These are phyloP conservation scores for Rhizopus microsporus DNA, from an alignment of 371 early-diverging fungal species.

Conservation along the genomic window DNA sequence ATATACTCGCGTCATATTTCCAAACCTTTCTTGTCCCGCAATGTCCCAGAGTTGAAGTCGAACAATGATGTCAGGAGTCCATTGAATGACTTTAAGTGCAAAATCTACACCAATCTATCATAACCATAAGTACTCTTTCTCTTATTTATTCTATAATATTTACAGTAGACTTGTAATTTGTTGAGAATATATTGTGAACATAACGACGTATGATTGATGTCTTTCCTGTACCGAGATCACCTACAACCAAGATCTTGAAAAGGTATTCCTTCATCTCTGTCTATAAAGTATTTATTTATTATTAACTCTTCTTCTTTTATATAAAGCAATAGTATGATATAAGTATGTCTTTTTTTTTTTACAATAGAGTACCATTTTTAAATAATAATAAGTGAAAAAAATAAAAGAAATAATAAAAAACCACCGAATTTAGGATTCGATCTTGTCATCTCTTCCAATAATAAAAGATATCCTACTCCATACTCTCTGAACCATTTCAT, in stretches of 20 bases:
- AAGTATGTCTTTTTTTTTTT: neutral
- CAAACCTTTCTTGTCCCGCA: slow-evolving; percentile 77
- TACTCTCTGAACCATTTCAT: slow-evolving; percentile 39
- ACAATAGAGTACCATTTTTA: slow-evolving; percentile 6
- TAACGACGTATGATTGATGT: slow-evolving; percentile 69
- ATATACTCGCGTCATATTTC: slow-evolving; percentile 78
- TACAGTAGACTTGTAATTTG: slow-evolving; percentile 74
- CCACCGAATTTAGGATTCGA: slow-evolving; percentile 9
- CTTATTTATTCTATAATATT: slow-evolving; percentile 11
- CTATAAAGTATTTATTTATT: slow-evolving; percentile 10
- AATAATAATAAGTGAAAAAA: too few relatives aligned
- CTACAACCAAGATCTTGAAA: slow-evolving; percentile 80
- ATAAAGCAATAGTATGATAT: neutral
- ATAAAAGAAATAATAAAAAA: neutral
- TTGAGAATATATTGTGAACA: slow-evolving; percentile 73
- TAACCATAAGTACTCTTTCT: slow-evolving; percentile 1
- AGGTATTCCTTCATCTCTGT: slow-evolving; percentile 46
- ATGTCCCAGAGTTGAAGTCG: slow-evolving; percentile 85
- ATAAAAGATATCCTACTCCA: slow-evolving; percentile 39
- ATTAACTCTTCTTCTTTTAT: neutral
- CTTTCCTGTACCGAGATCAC: slow-evolving; percentile 80
- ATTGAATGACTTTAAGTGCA: slow-evolving; percentile 76
- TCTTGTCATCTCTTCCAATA: slow-evolving; percentile 21
- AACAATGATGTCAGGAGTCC: slow-evolving; percentile 57
- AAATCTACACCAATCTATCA: slow-evolving; percentile 81